These are phyloP conservation scores for Termitomyces sp. DNA, from an alignment of 768 basidiomycete species.

Conservation along the genomic window DNA sequence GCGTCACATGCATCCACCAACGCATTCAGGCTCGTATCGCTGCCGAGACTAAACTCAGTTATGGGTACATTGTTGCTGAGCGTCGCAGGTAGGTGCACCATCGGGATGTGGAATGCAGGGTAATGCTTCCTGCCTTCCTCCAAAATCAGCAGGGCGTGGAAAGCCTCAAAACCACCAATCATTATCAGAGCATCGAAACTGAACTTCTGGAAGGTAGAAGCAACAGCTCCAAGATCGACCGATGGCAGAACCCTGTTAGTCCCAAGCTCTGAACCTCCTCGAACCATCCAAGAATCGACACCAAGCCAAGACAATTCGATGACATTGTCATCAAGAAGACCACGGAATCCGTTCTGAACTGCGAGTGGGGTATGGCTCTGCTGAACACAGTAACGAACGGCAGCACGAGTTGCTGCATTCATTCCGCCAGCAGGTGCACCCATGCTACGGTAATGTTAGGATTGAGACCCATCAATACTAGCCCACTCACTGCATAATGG, in stretches of 20 bases:
- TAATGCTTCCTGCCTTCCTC: conserved; percentile 82
- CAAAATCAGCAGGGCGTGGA: conserved; percentile 73
- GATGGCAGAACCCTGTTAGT: conserved; percentile 91
- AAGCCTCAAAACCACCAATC: conserved; percentile 97
- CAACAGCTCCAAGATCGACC: conserved; percentile 83
- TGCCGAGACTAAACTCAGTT: conserved; percentile 94
- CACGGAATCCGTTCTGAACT: conserved; percentile 94
- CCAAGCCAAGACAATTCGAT: conserved; percentile 91
- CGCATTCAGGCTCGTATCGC: conserved; percentile 97
- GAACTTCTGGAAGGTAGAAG: conserved; percentile 88
- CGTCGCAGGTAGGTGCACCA: conserved; percentile 94
- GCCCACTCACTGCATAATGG: conserved; percentile 77
- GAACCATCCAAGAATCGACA: conserved; percentile 94
- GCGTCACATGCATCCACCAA: conserved; percentile 97
- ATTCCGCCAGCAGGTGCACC: conserved; percentile 98
- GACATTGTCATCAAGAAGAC: conserved; percentile 87
- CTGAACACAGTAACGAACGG: conserved; percentile 87
- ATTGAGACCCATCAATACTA: background rate
- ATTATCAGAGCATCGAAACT: conserved; percentile 76
- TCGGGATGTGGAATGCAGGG: conserved; percentile 92
- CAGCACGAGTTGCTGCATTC: conserved; percentile 96
- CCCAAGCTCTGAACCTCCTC: conserved; percentile 96
- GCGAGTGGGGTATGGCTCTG: conserved; percentile 93
- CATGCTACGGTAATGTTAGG: conserved; percentile 50
- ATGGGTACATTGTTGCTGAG: conserved; percentile 98